Base-by-base conservation (phyloP, 352 stramenopile genomes). In the Thalassiosira exigua region DNA sequence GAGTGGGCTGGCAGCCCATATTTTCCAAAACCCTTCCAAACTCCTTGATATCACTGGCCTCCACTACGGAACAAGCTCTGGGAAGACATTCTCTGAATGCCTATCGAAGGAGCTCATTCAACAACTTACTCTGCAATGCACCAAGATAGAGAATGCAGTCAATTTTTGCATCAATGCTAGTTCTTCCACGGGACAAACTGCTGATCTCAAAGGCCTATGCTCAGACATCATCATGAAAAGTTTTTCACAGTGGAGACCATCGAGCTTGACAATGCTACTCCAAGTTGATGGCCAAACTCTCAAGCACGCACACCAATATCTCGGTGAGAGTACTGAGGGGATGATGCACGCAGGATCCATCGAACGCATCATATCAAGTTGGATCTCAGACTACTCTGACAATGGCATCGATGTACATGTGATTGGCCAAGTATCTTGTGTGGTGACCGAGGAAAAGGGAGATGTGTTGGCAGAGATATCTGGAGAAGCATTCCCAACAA, bases 201-300 rank as follows among this genome's bases (percentile, higher is more conserved):
- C 2, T 32, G 58, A 68, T 9, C 30, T 44, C 46, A 17, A 14
- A 33, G 19, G 62, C 1, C 44, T 80, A 21, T 65, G 29, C 2
- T 65, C 32, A 29, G 27, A 59, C 2, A 65, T 80, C 14, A 51
- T 80, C n/a, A 19, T 69, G 11, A 64, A 58, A 36, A 80, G 71
- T 24, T 68, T 80, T 59, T 44, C n/a, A 21, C 69, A 69, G 2
- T 80, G 71, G 71, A 53, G 22, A 57, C 71, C 71, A 51, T 75
- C 53, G 42, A 56, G 2, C 11, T n/a, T 80, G 4, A 61, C 50
- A 42, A 44, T 51, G n/a, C 44, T 80, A 54, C 54, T 80, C 7
- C 12, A 48, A 4, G 12, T 72, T 11, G 58, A 69, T 32, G 53
- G n/a, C 21, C 24, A n/a, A 33, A 65, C 36, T 27, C 64, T 80